Conservation (phyloP, 306 rosid genomes). For the Trichosanthes truncata region DNA sequence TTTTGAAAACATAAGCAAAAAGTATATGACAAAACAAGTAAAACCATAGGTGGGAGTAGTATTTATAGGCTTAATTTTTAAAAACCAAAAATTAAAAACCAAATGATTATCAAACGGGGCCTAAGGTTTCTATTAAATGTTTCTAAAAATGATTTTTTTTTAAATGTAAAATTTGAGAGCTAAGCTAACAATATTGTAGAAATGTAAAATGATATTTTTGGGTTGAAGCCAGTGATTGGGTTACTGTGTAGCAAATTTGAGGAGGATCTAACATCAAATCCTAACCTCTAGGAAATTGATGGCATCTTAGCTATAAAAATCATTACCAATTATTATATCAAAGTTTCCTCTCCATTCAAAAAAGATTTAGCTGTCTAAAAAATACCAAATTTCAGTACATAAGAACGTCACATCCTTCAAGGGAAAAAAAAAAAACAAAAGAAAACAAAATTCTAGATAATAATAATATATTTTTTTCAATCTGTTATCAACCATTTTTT, state of each 20-base stretch:
- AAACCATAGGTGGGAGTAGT: too few species aligned
- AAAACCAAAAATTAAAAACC: too few species aligned
- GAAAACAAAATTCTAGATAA: background rate
- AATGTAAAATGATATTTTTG: background rate
- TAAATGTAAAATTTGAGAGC: too few species aligned
- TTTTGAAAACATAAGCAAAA: too few species aligned
- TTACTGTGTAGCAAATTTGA: background rate
- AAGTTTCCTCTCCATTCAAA: conserved; percentile 1
- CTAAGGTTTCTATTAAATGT: too few species aligned
- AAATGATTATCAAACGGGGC: too few species aligned
- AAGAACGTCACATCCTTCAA: background rate
- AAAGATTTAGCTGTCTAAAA: conserved; percentile 1
- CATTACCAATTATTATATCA: conserved; percentile 8
- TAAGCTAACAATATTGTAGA: background rate
- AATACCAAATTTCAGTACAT: background rate
- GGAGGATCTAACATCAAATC: conserved; percentile 8
- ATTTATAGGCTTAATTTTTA: too few species aligned
- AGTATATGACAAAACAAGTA: too few species aligned
- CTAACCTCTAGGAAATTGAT: conserved; percentile 1
- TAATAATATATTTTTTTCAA: too few species aligned
- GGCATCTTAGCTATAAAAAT: conserved; percentile 9
- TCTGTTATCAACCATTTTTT: too few species aligned
- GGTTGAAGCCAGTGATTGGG: background rate
- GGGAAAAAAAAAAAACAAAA: background rate
- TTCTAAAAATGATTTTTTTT: too few species aligned